Evolutionary conservation across 176 grass and related monocot species (phyloP).

Genomic region (Aegilops speltoides): DNA sequence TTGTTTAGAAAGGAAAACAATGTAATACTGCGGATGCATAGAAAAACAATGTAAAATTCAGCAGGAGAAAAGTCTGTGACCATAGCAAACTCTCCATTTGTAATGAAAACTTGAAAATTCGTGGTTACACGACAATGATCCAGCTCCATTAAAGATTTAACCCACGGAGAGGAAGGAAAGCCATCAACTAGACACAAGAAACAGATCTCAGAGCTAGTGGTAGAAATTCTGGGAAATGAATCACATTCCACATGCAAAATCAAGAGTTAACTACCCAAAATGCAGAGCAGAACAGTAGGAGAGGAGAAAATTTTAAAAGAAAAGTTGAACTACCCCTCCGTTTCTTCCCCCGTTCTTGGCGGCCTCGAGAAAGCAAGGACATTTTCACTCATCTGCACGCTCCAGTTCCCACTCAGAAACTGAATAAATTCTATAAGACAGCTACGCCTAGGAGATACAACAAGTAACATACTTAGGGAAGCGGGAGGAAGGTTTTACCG

Average conservation of each 20-base stretch:
- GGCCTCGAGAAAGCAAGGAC: neutral
- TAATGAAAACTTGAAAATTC: neutral
- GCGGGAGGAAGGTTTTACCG: conserved; percentile 6
- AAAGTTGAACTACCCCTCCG: neutral
- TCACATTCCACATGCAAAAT: conserved; percentile 3
- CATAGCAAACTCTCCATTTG: conserved; percentile 16
- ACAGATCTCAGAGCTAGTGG: conserved; percentile 2
- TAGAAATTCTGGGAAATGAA: neutral
- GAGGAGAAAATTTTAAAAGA: neutral
- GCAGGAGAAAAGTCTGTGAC: neutral
- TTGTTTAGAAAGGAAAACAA: neutral
- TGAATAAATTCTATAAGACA: no score
- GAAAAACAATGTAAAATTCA: neutral
- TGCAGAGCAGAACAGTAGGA: neutral
- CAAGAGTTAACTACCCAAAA: neutral
- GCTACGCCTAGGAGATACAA: neutral
- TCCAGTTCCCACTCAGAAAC: neutral
- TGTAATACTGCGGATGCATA: neutral
- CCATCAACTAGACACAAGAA: neutral
- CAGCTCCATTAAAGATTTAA: neutral
- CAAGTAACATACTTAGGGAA: neutral
- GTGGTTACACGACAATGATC: neutral
- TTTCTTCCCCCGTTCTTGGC: neutral
- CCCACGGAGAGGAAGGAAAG: neutral
- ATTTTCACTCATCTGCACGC: neutral